Percentiles rank a stretch among this genome's conserved stretches.
These are phyloP conservation scores for Akanthomyces uredinophilus DNA, from an alignment of 2,329 filamentous ascomycete genomes.

Conservation along the genomic window DNA sequence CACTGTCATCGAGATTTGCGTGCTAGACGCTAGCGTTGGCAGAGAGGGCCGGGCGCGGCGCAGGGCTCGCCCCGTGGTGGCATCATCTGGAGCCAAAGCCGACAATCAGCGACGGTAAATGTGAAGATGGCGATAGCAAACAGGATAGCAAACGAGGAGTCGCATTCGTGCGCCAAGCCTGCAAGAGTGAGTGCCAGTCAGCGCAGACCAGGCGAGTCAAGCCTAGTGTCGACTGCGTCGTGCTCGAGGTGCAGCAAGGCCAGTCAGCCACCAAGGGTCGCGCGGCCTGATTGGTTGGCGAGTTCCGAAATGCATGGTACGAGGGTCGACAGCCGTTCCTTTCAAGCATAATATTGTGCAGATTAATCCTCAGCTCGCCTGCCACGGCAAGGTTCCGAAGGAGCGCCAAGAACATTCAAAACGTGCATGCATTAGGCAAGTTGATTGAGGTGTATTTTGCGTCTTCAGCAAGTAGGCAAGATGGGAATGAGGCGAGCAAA, in stretches of 20 bases:
- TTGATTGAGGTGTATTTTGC: not conserved
- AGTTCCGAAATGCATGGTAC: conserved; percentile 10
- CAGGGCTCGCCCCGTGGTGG: not conserved
- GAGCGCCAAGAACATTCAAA: conserved; percentile 1
- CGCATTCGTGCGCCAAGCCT: not conserved
- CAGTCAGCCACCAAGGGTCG: not conserved
- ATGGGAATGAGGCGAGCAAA: not conserved
- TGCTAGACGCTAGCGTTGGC: not conserved
- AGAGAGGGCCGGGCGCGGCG: not conserved
- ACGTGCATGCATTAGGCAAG: not conserved
- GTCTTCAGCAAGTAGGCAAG: too few species aligned
- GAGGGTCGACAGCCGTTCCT: conserved; percentile 2
- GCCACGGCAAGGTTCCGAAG: conserved; percentile 11
- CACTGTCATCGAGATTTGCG: not conserved
- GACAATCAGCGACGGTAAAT: not conserved
- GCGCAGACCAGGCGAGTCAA: conserved; percentile 6
- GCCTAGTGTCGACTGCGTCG: not conserved
- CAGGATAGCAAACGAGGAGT: not conserved
- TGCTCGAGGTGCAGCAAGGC: not conserved
- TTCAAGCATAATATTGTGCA: conserved; percentile 2
- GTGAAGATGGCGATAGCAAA: not conserved
- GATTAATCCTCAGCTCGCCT: conserved; percentile 12
- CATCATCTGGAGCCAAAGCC: not conserved
- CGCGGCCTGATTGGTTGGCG: conserved; percentile 9
- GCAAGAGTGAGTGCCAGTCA: not conserved